phyloP scores from a whole-genome alignment of 2,329 filamentous ascomycete species.

The Alternaria ventricosa region DNA sequence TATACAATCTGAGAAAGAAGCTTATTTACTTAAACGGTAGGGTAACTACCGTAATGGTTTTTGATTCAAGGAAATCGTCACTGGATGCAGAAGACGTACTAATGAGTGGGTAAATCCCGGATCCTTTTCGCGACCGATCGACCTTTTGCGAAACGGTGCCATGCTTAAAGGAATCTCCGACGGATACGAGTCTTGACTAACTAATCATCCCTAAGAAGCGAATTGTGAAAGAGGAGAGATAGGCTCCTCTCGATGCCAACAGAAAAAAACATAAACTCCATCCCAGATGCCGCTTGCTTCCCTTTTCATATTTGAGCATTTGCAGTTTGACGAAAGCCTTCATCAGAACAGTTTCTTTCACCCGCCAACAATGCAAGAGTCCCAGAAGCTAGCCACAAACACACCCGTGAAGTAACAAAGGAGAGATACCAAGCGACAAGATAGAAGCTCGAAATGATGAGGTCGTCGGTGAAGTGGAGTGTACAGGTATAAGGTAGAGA shows the following conservation, averaged over 20 bases:
- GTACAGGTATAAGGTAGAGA: slow-evolving; percentile 27
- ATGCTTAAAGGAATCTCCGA: slow-evolving; percentile 31
- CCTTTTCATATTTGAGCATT: slow-evolving; percentile 22
- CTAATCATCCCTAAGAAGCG: slow-evolving; percentile 48
- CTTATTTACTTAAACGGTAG: background rate
- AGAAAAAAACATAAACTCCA: slow-evolving; percentile 24
- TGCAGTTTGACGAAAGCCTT: slow-evolving; percentile 22
- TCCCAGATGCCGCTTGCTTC: slow-evolving; percentile 28
- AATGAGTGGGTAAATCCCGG: slow-evolving; percentile 50
- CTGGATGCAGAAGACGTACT: slow-evolving; percentile 4
- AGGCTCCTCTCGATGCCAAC: slow-evolving; percentile 30
- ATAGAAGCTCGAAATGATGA: slow-evolving; percentile 24
- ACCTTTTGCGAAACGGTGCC: slow-evolving; percentile 12
- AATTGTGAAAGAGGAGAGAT: slow-evolving; percentile 18
- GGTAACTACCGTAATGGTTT: background rate
- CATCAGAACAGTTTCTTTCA: slow-evolving; percentile 35
- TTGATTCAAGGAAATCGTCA: background rate
- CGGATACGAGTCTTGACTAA: slow-evolving; percentile 52
- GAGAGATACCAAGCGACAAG: slow-evolving; percentile 42
- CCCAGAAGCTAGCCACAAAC: slow-evolving; percentile 17
- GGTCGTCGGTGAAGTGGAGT: slow-evolving; percentile 27
- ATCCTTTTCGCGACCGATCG: slow-evolving; percentile 22
- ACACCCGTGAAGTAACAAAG: slow-evolving; percentile 39
- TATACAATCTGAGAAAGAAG: background rate
- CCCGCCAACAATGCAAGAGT: slow-evolving; percentile 21